Conservation (phyloP, 169 alveolate genomes). For the Cryptosporidium felis region DNA sequence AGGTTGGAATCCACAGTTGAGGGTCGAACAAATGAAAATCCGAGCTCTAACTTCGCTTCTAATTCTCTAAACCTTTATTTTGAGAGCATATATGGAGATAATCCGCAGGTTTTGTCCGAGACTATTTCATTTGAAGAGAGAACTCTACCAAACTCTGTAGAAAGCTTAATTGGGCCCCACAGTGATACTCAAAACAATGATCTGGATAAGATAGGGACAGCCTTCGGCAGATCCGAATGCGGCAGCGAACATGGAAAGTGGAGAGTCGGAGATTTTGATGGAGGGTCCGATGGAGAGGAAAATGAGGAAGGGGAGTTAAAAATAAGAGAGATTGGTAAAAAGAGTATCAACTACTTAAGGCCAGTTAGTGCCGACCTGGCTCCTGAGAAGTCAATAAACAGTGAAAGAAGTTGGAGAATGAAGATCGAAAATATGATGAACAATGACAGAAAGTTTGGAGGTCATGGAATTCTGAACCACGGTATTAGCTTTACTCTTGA, state of each 20-base stretch:
- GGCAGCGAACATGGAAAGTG: neutral
- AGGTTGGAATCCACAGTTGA: neutral
- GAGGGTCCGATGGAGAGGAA: neutral
- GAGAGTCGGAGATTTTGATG: neutral
- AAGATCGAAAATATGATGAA: constrained; percentile 21
- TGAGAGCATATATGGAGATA: constrained; percentile 5
- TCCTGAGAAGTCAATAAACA: too few species aligned
- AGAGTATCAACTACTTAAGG: neutral
- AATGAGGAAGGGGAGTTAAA: neutral
- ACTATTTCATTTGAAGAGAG: neutral
- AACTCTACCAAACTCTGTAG: too few species aligned
- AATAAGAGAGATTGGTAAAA: neutral
- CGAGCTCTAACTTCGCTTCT: constrained; percentile 1
- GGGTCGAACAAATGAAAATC: neutral
- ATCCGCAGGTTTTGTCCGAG: neutral
- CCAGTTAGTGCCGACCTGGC: neutral
- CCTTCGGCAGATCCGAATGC: neutral
- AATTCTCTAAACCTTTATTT: neutral
- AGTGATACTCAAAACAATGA: neutral
- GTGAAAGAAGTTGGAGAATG: constrained; percentile 22
- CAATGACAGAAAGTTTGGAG: neutral
- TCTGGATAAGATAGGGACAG: neutral
- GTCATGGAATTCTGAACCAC: too few species aligned
- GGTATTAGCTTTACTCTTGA: too few species aligned
- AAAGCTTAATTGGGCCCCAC: neutral